Conservation (phyloP, 257 asterid species). For the Dorcoceras hygrometricum region DNA sequence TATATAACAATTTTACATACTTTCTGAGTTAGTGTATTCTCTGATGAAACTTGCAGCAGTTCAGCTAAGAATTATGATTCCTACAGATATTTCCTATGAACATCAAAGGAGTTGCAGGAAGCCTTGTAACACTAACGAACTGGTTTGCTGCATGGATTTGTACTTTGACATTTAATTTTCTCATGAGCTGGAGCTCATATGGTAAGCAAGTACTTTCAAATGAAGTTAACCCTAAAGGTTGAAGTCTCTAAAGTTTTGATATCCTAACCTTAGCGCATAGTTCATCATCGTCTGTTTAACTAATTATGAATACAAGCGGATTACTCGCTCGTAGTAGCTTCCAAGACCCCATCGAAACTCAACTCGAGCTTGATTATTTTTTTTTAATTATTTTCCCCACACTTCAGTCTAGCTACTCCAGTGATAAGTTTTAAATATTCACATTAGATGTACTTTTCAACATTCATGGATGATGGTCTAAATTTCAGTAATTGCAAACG, state of each 20-base stretch:
- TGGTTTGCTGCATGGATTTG: constrained; percentile 95
- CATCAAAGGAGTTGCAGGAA: constrained; percentile 90
- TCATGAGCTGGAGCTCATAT: constrained; percentile 84
- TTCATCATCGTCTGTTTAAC: no score
- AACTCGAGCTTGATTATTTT: no score
- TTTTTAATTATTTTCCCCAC: no score
- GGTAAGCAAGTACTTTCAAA: constrained; percentile 39
- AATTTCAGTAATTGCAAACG: no score
- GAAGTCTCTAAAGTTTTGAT: no score
- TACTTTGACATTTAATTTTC: constrained; percentile 88
- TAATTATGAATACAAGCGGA: background rate
- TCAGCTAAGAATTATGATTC: background rate
- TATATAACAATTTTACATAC: constrained; percentile 20
- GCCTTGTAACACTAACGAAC: constrained; percentile 81
- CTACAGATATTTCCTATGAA: constrained; percentile 84
- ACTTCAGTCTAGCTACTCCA: no score
- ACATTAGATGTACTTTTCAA: no score
- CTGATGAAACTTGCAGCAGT: background rate
- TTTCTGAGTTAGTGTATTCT: background rate
- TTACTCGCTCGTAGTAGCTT: no score
- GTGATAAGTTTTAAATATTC: no score
- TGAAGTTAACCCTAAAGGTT: background rate
- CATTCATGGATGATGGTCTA: no score
- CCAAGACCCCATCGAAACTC: no score
- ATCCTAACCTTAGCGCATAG: background rate